Evolutionary conservation across 306 rosid genomes (phyloP), one percentile per base, ranked within the genome.

Genomic region (Rosa lucieae): DNA sequence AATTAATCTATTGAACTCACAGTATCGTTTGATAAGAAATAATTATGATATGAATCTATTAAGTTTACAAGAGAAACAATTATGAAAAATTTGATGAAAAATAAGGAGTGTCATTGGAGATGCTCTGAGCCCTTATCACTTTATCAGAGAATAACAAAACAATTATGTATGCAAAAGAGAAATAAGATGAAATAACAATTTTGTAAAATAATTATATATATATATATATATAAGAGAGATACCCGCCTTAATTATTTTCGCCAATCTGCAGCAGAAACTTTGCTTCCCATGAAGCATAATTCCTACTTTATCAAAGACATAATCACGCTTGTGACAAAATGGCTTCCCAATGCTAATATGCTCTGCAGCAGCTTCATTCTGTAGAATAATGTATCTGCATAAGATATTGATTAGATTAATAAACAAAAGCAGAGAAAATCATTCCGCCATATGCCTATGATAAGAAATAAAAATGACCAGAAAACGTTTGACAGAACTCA

Each of bases 231-330:
- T 23, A 29, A 29, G n/a, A 29, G 10, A 5, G 44, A 78, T 26
- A 56, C 77, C 40, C 85, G 89, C 98, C 94, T 88, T 90, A 72
- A 88, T 73, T 81, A 90, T 75, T 46, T 78, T 82, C 53, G 89
- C 83, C 62, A 90, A 86, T 84, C 90, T 94, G 84, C 85, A 85
- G 87, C 89, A 90, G 88, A 94, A 94, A 80, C 87, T 86, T 72
- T 35, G 89, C 83, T 87, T 92, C 53, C 98, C 98, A 69, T 94
- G 89, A 73, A 92, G 97, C 97, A 94, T 85, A 86, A 94, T 73
- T 77, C 98, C 91, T 51, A 89, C 89, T 58, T 81, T 79, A 56
- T 89, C 93, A 81, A 94, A 92, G 55, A 90, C 81, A 84, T 67
- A 84, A 44, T 73, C 84, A 77, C 4, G 77, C 78, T 66, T 44